Conservation (phyloP, 208 protist species). For the Acanthamoeba castellanii region DNA sequence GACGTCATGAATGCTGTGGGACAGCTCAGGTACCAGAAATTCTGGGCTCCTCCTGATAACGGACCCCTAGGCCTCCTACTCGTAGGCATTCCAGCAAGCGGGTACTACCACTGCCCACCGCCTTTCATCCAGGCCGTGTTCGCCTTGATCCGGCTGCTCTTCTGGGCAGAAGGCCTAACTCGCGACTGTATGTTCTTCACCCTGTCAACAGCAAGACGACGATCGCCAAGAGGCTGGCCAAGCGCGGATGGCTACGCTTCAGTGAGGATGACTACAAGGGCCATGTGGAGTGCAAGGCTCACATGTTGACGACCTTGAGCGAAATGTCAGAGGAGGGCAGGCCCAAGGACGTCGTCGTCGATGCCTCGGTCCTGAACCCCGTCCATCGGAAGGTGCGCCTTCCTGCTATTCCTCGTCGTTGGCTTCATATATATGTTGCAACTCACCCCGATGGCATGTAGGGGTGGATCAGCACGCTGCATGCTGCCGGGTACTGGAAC, state of each 20-base stretch:
- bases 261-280: conserved; percentile 10
- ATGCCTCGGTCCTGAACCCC: neutral
- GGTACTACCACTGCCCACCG: too few species aligned
- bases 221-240: neutral
- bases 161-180: too few species aligned
- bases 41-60: neutral
- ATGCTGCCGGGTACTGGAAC: neutral
- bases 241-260: conserved; percentile 8
- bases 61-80: neutral
- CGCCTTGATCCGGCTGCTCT: too few species aligned
- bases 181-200: too few species aligned
- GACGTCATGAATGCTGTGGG: conserved; percentile 16
- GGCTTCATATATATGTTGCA: too few species aligned
- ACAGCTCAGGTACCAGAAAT: neutral
- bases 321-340: neutral
- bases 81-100: neutral
- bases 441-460: too few species aligned
- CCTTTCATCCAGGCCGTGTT: too few species aligned
- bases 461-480: conserved; percentile 6
- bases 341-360: neutral
- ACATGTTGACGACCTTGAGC: neutral
- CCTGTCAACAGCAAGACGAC: neutral
- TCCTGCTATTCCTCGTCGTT: too few species aligned
- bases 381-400: neutral
- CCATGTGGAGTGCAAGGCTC: neutral